These are phyloP conservation scores for Talaromyces borbonicus DNA, from an alignment of 495 filamentous ascomycete species.

Conservation along the genomic window DNA sequence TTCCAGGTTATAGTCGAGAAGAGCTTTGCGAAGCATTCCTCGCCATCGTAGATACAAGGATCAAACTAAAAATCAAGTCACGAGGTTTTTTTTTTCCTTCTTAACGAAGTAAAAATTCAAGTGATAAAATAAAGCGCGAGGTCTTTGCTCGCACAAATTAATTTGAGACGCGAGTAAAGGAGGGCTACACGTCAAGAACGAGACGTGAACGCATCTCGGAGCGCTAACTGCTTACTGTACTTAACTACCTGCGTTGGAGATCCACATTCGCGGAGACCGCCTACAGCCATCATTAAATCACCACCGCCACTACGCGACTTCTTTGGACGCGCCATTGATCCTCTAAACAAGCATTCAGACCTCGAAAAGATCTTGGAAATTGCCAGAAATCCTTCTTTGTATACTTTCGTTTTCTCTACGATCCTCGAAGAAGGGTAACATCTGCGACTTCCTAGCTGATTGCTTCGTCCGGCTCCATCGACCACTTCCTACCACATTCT, in stretches of 20 bases:
- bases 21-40: not conserved
- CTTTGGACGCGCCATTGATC: conserved; percentile 4
- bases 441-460: no score
- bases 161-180: conserved; percentile 1
- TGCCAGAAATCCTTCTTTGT: not conserved
- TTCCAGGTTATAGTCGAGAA: not conserved
- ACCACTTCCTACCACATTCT: no score
- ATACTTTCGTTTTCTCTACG: not conserved
- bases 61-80: no score
- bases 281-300: not conserved
- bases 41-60: no score
- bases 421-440: not conserved
- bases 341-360: not conserved
- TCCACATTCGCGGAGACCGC: conserved; percentile 4
- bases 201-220: not conserved
- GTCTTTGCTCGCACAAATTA: no score
- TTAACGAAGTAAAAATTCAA: no score
- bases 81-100: no score
- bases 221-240: no score
- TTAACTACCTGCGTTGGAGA: no score
- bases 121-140: no score
- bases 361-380: not conserved
- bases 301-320: conserved; percentile 4
- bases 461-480: no score
- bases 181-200: conserved; percentile 4